Evolutionary conservation across 257 asterid genomes (phyloP).

Genomic region (Nyctanthes arbortristis): DNA sequence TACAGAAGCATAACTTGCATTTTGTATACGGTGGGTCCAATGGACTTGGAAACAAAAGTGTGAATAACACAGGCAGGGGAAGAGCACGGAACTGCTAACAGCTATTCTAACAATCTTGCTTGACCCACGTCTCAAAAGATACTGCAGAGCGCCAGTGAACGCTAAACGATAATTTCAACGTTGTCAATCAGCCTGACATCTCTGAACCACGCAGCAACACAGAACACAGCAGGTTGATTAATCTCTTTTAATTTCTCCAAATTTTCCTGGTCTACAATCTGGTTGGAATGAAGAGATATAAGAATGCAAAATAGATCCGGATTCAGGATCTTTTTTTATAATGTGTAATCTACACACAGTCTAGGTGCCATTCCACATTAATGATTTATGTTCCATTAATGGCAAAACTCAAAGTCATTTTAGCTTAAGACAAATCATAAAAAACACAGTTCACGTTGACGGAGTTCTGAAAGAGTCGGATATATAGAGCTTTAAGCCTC

Average conservation of each 20-base stretch:
- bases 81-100: neutral
- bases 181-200: slow-evolving; percentile 82
- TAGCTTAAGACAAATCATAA: neutral
- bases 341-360: no score
- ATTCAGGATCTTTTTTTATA: neutral
- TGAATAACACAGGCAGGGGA: neutral
- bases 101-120: neutral
- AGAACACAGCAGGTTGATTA: slow-evolving; percentile 61
- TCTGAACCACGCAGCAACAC: slow-evolving; percentile 91
- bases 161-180: slow-evolving; percentile 57
- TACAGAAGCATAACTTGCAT: no score
- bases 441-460: neutral
- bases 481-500: slow-evolving; percentile 17
- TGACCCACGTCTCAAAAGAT: neutral
- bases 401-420: neutral
- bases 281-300: slow-evolving; percentile 21
- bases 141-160: neutral
- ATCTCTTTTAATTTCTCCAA: slow-evolving; percentile 59
- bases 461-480: neutral
- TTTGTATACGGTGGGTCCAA: no score
- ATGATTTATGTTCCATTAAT: neutral
- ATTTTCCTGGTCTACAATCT: slow-evolving; percentile 84
- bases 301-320: neutral
- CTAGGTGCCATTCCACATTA: neutral
- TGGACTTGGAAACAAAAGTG: neutral